phyloP scores from a whole-genome alignment of 202 grass and related monocot species.

The Saccharum hybrid region DNA sequence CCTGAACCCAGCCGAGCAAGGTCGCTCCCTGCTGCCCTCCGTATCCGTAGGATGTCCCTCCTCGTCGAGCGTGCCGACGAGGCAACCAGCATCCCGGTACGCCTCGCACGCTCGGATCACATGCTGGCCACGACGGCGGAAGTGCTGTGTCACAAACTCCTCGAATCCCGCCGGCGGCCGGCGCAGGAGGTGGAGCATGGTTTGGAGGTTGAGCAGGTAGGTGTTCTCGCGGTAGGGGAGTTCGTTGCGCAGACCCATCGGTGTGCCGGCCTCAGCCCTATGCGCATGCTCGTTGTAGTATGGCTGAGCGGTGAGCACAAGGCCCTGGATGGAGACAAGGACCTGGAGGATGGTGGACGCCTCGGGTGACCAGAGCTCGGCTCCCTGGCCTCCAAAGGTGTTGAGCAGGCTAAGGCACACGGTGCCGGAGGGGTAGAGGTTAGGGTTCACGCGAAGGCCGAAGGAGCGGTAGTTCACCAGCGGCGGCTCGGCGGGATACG shows the following conservation, averaged over 20 bases:
- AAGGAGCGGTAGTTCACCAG: not conserved
- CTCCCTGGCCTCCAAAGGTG: not conserved
- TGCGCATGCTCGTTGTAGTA: not conserved
- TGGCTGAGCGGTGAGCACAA: not conserved
- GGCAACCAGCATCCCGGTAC: too few species aligned
- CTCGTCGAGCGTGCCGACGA: too few species aligned
- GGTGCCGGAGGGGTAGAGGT: not conserved
- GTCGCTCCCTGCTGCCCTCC: not conserved
- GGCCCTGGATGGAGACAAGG: not conserved
- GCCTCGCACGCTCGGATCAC: too few species aligned
- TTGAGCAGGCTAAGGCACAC: slow-evolving; percentile 8
- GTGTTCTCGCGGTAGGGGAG: not conserved
- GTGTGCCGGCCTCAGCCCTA: not conserved
- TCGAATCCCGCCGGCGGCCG: not conserved
- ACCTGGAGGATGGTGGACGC: not conserved
- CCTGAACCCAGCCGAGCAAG: not conserved
- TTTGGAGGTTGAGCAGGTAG: not conserved
- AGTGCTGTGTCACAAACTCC: too few species aligned
- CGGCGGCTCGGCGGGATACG: not conserved
- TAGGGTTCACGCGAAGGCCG: not conserved
- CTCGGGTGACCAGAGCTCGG: not conserved
- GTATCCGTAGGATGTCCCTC: not conserved
- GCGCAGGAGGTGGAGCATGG: not conserved
- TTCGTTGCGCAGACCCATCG: not conserved
- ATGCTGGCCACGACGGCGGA: too few species aligned